Conservation (phyloP, 352 stramenopile species). For the Globisporangium ultimum region DNA sequence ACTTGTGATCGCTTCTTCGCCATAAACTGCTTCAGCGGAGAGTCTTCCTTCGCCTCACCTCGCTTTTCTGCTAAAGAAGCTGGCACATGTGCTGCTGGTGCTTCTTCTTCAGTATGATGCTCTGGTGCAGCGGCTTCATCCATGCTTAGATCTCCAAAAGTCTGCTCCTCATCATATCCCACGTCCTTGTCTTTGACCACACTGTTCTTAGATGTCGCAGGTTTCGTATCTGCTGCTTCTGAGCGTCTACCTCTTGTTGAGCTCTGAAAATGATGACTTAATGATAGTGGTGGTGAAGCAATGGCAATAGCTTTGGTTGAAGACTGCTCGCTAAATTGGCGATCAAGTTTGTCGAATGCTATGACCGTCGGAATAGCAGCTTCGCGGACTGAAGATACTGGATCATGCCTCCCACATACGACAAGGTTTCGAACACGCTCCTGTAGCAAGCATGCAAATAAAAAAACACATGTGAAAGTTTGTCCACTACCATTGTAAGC, state of each 20-base stretch:
- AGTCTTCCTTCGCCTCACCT: not conserved
- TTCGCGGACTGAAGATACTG: slow-evolving; percentile 50
- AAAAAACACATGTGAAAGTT: too few species aligned
- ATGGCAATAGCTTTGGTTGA: not conserved
- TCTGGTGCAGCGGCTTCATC: slow-evolving; percentile 27
- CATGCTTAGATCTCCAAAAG: slow-evolving; percentile 27
- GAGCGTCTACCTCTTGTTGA: not conserved
- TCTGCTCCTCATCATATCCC: not conserved
- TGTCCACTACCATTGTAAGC: too few species aligned
- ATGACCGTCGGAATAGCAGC: slow-evolving; percentile 34
- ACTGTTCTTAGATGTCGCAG: too few species aligned
- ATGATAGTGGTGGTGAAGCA: not conserved
- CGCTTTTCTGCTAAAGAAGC: not conserved
- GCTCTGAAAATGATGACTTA: not conserved
- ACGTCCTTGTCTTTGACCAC: not conserved
- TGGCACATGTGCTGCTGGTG: not conserved
- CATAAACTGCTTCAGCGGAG: slow-evolving; percentile 28
- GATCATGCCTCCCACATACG: slow-evolving; percentile 41
- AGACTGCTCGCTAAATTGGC: not conserved
- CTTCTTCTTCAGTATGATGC: slow-evolving; percentile 7
- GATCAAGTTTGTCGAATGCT: slow-evolving; percentile 35
- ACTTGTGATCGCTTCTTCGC: slow-evolving; percentile 18
- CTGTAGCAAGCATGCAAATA: slow-evolving; percentile 9
- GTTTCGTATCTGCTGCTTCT: too few species aligned
- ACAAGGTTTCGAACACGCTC: slow-evolving; percentile 42